Evolutionary conservation across 164 flowering plant species (phyloP), one percentile per base, ranked within the genome.

Genomic region (Vitis labrusca): DNA sequence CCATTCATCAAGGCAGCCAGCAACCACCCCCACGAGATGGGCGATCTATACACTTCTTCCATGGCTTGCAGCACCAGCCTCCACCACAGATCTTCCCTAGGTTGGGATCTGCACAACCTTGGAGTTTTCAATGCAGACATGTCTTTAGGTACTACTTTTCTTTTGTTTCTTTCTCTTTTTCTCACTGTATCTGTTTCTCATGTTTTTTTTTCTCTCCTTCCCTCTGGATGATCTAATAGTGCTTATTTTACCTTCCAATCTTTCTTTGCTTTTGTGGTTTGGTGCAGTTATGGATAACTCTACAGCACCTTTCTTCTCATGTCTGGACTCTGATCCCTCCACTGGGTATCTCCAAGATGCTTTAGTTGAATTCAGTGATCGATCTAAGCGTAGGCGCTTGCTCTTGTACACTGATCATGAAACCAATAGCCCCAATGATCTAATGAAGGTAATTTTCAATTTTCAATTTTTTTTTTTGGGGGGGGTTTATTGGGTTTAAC

Each of bases 321-420:
- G 72, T 47, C 44, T 61, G 10, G 74, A 78, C 12, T 71, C 73
- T 51, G 84, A 58, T 23, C 61, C 66, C 50, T 85, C 92, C 2
- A 84, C 88, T 0, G 96, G 96, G 15, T 90, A 90, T 63, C 70
- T 90, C 9, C 77, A 90, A 68, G 96, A 90, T 50, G 96, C 88
- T 27, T 71, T 90, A 73, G 48, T 84, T 16, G 85, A 87, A 59
- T 85, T 82, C 74, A 76, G 67, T 13, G 79, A 78, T 59, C 74
- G 69, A 7, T 69, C 82, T 5, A 90, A 90, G 73, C 68, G 91
- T 57, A 65, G 89, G 11, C 82, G 86, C 3, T 64, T 85, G 72
- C 11, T 55, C 27, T 53, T 67, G 17, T 68, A 44, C 64, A 15
- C 61, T 29, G 59, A 27, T 27, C 67, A 69, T 27, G 27, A 68